Conservation (phyloP, 1,284 basidiomycete species). For the Ceratorhiza oryzae-sativae region DNA sequence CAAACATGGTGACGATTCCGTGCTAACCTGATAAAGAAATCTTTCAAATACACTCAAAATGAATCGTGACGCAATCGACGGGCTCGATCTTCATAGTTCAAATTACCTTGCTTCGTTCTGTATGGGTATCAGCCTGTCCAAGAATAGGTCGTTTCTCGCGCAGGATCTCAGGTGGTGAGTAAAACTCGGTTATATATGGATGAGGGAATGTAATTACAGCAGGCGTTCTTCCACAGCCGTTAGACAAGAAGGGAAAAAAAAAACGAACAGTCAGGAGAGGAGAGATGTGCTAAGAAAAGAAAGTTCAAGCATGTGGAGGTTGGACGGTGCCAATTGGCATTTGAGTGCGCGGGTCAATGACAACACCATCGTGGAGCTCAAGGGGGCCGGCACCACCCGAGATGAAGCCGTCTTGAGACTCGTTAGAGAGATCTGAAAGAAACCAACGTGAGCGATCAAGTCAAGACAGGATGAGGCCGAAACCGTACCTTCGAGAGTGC, state of each 20-base stretch:
- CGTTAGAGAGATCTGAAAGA: slow-evolving; percentile 43
- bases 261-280: not conserved
- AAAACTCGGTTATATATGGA: not conserved
- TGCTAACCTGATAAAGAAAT: too few relatives aligned
- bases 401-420: slow-evolving; percentile 45
- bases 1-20: too few relatives aligned
- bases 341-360: slow-evolving; percentile 20
- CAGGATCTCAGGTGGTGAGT: too few relatives aligned
- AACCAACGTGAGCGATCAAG: not conserved
- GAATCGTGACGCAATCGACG: too few relatives aligned
- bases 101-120: too few relatives aligned
- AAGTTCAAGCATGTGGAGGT: not conserved
- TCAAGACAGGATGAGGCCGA: not conserved
- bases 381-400: slow-evolving; percentile 33
- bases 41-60: too few relatives aligned
- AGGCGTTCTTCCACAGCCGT: not conserved
- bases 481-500: slow-evolving; percentile 65
- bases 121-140: too few relatives aligned
- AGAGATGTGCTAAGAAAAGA: not conserved
- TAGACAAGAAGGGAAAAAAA: not conserved
- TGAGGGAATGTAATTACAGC: not conserved
- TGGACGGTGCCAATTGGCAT: slow-evolving; percentile 8
- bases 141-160: too few relatives aligned
- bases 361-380: slow-evolving; percentile 31
- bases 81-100: too few relatives aligned